These are phyloP conservation scores for Microbotryum silenes-acaulis DNA, from an alignment of 1,284 basidiomycete genomes.

Conservation along the genomic window DNA sequence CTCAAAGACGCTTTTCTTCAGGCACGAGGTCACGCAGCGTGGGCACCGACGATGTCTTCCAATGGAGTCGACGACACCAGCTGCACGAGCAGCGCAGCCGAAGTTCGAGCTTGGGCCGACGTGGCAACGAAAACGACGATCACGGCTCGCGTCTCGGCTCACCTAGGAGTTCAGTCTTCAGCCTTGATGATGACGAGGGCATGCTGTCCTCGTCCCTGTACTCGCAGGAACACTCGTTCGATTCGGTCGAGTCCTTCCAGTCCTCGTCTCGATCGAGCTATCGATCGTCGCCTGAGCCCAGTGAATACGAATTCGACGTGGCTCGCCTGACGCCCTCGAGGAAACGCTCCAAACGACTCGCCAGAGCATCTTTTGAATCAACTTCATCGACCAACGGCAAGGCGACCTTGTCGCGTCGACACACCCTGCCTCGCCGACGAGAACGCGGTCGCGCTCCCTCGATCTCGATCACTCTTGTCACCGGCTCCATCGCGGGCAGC, in stretches of 20 bases:
- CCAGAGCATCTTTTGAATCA: neutral
- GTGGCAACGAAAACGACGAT: too few relatives aligned
- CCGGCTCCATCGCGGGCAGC: neutral
- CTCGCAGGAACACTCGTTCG: neutral
- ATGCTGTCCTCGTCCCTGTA: too few relatives aligned
- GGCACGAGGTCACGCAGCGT: too few relatives aligned
- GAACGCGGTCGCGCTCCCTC: neutral
- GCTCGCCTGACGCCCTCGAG: neutral
- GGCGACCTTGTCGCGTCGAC: conserved; percentile 7
- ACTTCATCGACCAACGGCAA: neutral
- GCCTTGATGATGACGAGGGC: too few relatives aligned
- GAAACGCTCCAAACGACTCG: neutral
- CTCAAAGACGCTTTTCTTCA: too few relatives aligned
- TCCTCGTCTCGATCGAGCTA: neutral
- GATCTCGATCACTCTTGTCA: conserved; percentile 3
- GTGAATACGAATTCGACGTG: conserved; percentile 20
- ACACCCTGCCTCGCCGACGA: conserved; percentile 16
- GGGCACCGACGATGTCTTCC: too few relatives aligned
- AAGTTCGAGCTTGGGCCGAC: too few relatives aligned
- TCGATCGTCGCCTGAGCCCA: conserved; percentile 23
- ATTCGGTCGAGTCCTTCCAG: neutral
- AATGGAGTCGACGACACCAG: too few relatives aligned
- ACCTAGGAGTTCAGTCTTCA: too few relatives aligned
- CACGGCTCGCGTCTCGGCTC: too few relatives aligned
- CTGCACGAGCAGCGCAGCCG: too few relatives aligned